Base-by-base conservation (phyloP, 257 asterid species). In the Echites panduratus region DNA sequence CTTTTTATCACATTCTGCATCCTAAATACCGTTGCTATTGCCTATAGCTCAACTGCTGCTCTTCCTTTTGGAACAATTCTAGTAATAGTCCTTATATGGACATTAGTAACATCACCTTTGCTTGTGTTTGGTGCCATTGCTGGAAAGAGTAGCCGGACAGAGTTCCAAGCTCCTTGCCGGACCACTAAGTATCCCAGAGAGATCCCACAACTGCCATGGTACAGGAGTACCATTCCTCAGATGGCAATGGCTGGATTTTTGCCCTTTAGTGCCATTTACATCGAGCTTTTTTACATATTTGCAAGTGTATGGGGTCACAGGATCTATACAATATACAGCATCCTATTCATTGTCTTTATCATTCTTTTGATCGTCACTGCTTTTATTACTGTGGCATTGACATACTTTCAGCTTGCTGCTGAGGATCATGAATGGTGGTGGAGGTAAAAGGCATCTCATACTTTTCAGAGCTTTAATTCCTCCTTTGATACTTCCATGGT, bases 391-490 rank as follows among this genome's bases (percentile, higher is more conserved):
- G 83, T 75, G 66, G 82, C 83, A 19, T 49, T 79, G 71, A 79
- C 80, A 48, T 79, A 75, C 61, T 75, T 75, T 50, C 83, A 79
- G 62, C 82, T 79, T 12, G 82, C 79, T 54, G 82, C 82, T 45
- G 82, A 79, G 72, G 82, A 79, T 66, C 82, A 79, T 70, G 82
- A 79, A 70, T 79, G 79, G 82, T 79, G 82, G 82, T 79, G 82
- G 82, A 79, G 82, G 82, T 79, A 48, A 9, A 75, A 0, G 10
- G 16, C 10, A 9, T 17, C 40, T 26, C 9, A 5, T 27, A 6
- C 5, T 56, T 68, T 12, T n/a, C 12, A 45, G 57, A 9, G 7
- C 1, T 17, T 68, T 66, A 48, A 66, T 5, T 40, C 19, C 32
- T 44, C 22, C n/a, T 48, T 68, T 68, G 35, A 48, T 32, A 12